Evolutionary conservation across 352 stramenopile species (phyloP).

Genomic region (Phytophthora pistaciae): DNA sequence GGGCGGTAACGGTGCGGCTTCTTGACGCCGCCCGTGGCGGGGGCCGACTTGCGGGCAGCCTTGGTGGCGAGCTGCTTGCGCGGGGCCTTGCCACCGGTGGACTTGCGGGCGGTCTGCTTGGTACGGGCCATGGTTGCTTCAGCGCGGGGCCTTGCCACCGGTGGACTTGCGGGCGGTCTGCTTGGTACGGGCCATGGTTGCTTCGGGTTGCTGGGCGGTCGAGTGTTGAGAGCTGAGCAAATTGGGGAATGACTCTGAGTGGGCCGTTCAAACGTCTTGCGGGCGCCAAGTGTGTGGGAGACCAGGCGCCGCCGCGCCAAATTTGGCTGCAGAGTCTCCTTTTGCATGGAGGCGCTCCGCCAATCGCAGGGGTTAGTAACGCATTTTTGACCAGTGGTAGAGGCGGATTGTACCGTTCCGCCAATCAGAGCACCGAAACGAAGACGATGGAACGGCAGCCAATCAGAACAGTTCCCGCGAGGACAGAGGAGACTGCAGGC

Average conservation of each 20-base stretch:
- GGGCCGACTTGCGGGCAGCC: constrained; percentile 93
- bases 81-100: constrained; percentile 94
- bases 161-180: constrained; percentile 94
- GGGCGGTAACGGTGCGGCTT: constrained; percentile 91
- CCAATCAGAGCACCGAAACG: constrained; percentile 30
- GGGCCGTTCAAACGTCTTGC: constrained; percentile 2
- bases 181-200: too few relatives aligned
- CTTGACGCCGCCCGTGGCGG: constrained; percentile 93
- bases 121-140: constrained; percentile 91
- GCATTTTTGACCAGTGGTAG: constrained; percentile 13
- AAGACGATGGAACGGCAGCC: constrained; percentile 15
- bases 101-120: constrained; percentile 98
- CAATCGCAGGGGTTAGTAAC: constrained; percentile 21
- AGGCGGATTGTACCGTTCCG: constrained; percentile 4
- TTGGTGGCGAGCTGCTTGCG: constrained; percentile 96
- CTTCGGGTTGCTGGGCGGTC: constrained; percentile 23
- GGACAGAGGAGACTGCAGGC: constrained; percentile 17
- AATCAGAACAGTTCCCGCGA: constrained; percentile 35
- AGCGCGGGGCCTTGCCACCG: constrained; percentile 93
- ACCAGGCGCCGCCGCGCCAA: neutral
- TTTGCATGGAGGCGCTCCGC: constrained; percentile 13
- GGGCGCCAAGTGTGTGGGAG: neutral
- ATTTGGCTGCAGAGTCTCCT: neutral
- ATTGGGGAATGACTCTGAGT: constrained; percentile 55
- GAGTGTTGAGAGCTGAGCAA: constrained; percentile 55